These are phyloP conservation scores for Pavlovales sp. DNA, from an alignment of 208 protist genomes.

Conservation along the genomic window DNA sequence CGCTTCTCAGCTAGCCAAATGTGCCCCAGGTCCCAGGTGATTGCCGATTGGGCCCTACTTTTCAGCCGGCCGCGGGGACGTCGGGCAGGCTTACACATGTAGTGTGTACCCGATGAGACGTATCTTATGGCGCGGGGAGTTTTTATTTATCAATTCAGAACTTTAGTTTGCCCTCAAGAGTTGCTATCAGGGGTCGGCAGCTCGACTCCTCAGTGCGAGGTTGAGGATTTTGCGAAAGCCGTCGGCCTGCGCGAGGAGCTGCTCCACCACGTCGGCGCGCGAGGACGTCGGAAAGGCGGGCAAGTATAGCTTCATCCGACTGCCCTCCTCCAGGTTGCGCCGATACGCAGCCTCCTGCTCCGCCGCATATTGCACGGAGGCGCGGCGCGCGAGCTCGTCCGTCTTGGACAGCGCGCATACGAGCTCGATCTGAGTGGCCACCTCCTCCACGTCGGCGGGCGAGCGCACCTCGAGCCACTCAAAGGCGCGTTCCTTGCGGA, in stretches of 20 bases:
- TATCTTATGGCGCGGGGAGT: too few relatives aligned
- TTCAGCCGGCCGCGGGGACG: too few relatives aligned
- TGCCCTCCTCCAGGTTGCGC: neutral
- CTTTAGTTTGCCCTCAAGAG: too few relatives aligned
- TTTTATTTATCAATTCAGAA: too few relatives aligned
- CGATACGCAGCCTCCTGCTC: neutral
- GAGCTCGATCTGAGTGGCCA: neutral
- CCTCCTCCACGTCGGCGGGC: neutral
- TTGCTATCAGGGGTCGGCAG: too few relatives aligned
- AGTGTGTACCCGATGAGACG: too few relatives aligned
- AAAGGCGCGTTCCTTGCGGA: constrained; percentile 22
- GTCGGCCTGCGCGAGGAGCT: neutral
- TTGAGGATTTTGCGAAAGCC: too few relatives aligned
- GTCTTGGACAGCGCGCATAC: neutral
- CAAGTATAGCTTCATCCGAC: neutral
- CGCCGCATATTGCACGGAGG: neutral
- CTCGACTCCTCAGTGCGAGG: too few relatives aligned
- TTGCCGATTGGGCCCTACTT: too few relatives aligned
- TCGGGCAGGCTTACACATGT: too few relatives aligned
- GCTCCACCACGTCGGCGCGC: neutral
- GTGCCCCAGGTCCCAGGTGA: too few relatives aligned
- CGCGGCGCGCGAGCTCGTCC: neutral
- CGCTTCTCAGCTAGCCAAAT: too few relatives aligned
- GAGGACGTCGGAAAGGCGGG: neutral
- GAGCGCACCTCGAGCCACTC: neutral